Base-by-base conservation (phyloP, 148 eudicot genomes). In the Heliosperma pusillum region DNA sequence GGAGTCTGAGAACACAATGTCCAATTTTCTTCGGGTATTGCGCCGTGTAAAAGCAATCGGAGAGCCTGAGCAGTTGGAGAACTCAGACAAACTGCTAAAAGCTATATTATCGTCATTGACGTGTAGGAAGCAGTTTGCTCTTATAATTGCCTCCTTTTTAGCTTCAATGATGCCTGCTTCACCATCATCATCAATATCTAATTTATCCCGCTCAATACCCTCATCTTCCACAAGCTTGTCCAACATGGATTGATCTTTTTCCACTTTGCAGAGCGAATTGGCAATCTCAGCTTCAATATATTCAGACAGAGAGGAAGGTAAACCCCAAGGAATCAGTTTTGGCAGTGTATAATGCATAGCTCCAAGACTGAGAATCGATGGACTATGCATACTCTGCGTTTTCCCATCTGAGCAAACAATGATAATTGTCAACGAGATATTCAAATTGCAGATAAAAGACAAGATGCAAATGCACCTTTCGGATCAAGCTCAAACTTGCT, bases 111-210 rank as follows among this genome's bases (percentile, higher is more conserved):
- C 89, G 80, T 76, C 74, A 13, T 83, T 88, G 74, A 81, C 82
- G 66, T 82, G 85, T 53, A 44, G 44, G 65, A 74, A 77, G 75
- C 72, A 80, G 70, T 87, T 87, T 72, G 81, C 77, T 21, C 79
- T 84, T 80, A 94, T 81, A 80, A 95, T 92, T 73, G 80, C 91
- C 68, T 88, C 89, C 79, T 95, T 95, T 84, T 87, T 90, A 66
- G 90, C 89, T 74, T 88, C 85, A 73, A 89, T 76, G 44, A 74
- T 73, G 45, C 85, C 80, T 50, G 50, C 57, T 76, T 79, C 83
- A 79, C 74, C 69, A 44, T 79, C 70, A 44, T 79, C 70, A 55
- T 59, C 66, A 73, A 67, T 75, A 71, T 62, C 78, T 36, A 71
- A 61, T 20, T 71, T 61, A 57, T 80, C 57, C 71, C 24, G 73